Base-by-base conservation (phyloP, 495 filamentous ascomycete species). In the Annulohypoxylon maeteangense region DNA sequence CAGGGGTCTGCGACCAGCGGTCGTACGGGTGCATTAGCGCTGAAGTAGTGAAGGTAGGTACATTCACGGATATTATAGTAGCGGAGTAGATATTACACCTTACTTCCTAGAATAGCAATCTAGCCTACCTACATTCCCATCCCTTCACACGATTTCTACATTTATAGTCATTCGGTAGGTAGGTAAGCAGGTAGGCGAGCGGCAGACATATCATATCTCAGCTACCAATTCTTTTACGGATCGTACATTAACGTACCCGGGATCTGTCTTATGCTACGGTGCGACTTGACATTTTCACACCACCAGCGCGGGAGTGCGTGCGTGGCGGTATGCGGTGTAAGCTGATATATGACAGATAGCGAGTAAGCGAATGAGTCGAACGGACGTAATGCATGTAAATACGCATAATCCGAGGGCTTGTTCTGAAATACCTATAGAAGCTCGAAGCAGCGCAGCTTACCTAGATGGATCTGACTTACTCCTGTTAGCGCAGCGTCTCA, bases 321-420 rank as follows among this genome's bases (percentile, higher is more conserved):
- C n/a, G n/a, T 61, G 62, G 66, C 66, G 51, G 66, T 53, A 69
- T 69, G 67, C 59, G 16, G 67, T 68, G 66, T 68, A 68, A 68
- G 53, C 67, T 69, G 67, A 69, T 60, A 48, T n/a, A 31, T 32
- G 12, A 16, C 7, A 20, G 31, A 18, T 11, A 12, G 29, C 47
- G 51, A 38, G 25, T n/a, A 16, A 34, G 27, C n/a, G 25, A 50
- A 40, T 40, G 27, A 40, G 36, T 20, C 48, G 22, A 32, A 7
- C 23, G n/a, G 11, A 32, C 5, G 25, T 4, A 32, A 7, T 12
- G n/a, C 4, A 32, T 12, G 25, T 4, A 31, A 32, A 18, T 0
- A 16, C 40, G 40, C 40, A 8, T 1, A 44, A 44, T 44, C 7
- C 40, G n/a, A 20, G n/a, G n/a, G n/a, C 6, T 44, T 16, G n/a